phyloP scores from a whole-genome alignment of 2,329 filamentous ascomycete genomes.

The Incumbomyces delicatus region DNA sequence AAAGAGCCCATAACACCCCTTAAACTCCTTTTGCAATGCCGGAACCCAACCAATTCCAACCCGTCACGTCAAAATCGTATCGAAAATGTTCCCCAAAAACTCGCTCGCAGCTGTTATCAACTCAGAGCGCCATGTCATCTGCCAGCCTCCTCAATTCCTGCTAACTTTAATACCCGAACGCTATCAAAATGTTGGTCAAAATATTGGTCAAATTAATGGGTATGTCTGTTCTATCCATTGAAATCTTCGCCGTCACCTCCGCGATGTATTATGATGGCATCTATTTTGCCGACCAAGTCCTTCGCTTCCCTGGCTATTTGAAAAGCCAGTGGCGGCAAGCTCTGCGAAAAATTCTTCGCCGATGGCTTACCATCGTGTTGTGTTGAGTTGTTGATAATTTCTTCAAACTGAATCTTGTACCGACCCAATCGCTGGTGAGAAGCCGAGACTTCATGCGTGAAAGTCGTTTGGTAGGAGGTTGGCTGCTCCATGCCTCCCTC shows the following conservation, averaged over 20 bases:
- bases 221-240: constrained; percentile 7
- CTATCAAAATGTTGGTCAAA: no score
- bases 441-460: constrained; percentile 38
- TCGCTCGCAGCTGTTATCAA: no score
- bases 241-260: constrained; percentile 27
- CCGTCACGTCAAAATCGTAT: no score
- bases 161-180: no score
- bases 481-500: constrained; percentile 45
- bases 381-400: constrained; percentile 52
- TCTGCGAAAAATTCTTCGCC: constrained; percentile 52
- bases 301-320: constrained; percentile 75
- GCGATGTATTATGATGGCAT: constrained; percentile 26
- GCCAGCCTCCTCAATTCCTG: no score
- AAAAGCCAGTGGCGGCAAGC: constrained; percentile 74
- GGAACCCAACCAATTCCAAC: no score
- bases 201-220: no score
- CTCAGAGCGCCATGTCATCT: no score
- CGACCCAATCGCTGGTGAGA: constrained; percentile 42
- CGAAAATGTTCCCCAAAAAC: no score
- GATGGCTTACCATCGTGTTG: constrained; percentile 47
- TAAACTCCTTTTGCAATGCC: background rate
- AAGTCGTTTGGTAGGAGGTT: constrained; percentile 27
- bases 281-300: constrained; percentile 50
- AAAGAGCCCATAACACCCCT: background rate
- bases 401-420: constrained; percentile 56